Evolutionary conservation across 306 rosid species (phyloP).

Genomic region (Trifolium repens): DNA sequence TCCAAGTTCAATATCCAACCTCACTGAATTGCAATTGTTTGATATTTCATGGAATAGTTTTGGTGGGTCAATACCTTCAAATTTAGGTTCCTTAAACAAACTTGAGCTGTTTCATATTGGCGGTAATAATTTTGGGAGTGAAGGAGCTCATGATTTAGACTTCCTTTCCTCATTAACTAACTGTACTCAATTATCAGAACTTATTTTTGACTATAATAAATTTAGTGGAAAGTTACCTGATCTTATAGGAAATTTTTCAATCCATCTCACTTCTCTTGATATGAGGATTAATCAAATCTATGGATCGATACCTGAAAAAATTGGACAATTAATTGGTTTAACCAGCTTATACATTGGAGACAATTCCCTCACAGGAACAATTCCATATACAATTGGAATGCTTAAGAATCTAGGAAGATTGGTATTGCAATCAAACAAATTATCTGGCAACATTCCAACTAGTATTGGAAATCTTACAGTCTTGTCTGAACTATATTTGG

Average conservation of each 20-base stretch:
- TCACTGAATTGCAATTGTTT: neutral
- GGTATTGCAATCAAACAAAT: neutral
- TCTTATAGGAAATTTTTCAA: slow-evolving; percentile 30
- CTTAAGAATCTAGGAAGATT: slow-evolving; percentile 5
- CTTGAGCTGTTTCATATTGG: neutral
- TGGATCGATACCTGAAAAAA: slow-evolving; percentile 36
- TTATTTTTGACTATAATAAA: accelerated
- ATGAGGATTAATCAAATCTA: neutral
- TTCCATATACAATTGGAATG: slow-evolving; percentile 44
- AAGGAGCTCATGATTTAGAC: slow-evolving; percentile 26
- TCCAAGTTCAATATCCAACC: slow-evolving; percentile 34
- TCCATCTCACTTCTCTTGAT: accelerated
- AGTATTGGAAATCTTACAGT: slow-evolving; percentile 34
- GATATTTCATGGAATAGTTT: neutral
- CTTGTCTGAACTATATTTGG: neutral
- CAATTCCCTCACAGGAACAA: slow-evolving; percentile 33
- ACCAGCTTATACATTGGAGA: accelerated
- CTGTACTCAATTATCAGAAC: neutral
- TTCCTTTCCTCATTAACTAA: slow-evolving; percentile 43
- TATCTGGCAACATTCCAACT: slow-evolving; percentile 3
- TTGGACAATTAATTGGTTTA: slow-evolving; percentile 25
- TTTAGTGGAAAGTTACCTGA: slow-evolving; percentile 37
- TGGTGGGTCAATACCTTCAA: slow-evolving; percentile 29
- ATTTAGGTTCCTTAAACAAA: slow-evolving; percentile 25
- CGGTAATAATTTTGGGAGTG: slow-evolving; percentile 18